Evolutionary conservation across 176 grass and related monocot species (phyloP).

Genomic region (Hsuehochloa calcarea): DNA sequence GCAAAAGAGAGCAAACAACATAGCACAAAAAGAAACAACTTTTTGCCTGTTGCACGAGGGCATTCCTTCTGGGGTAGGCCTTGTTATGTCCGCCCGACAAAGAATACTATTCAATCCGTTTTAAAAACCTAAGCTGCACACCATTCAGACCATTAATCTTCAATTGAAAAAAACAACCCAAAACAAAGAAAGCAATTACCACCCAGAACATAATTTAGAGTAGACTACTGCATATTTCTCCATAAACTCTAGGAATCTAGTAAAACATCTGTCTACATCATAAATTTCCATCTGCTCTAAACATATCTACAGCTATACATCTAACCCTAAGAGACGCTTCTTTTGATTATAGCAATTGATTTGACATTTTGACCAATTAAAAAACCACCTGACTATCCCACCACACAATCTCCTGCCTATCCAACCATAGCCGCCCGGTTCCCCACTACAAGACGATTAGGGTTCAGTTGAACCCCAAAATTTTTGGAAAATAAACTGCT

Average conservation of each 20-base stretch:
- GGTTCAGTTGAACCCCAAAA: no score
- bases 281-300: neutral
- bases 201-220: neutral
- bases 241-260: neutral
- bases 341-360: neutral
- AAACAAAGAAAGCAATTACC: conserved; percentile 4
- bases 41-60: conserved; percentile 43
- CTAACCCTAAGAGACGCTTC: neutral
- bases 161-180: conserved; percentile 22
- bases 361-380: neutral
- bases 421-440: neutral
- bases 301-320: neutral
- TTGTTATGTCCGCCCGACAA: conserved; percentile 44
- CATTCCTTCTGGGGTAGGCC: conserved; percentile 44
- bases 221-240: neutral
- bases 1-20: conserved; percentile 53
- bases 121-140: conserved; percentile 63
- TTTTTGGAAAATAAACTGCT: no score
- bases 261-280: neutral
- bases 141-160: conserved; percentile 55
- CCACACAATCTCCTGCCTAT: neutral
- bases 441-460: neutral
- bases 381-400: neutral
- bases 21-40: conserved; percentile 21
- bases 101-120: conserved; percentile 50